These are phyloP conservation scores for Chimonanthus praecox DNA, from an alignment of 164 flowering plant genomes.

Conservation along the genomic window DNA sequence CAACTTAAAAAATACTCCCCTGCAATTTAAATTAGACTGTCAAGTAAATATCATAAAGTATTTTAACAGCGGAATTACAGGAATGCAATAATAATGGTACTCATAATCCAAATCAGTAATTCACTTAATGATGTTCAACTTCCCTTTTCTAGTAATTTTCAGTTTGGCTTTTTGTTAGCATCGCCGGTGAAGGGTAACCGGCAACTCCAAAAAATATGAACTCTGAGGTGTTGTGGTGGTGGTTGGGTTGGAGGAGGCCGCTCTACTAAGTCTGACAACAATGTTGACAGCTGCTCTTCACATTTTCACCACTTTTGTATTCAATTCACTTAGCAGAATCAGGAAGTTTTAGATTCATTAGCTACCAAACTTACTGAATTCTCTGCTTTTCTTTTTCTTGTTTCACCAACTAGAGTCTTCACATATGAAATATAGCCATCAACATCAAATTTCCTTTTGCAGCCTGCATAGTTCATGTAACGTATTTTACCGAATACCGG, in stretches of 20 bases:
- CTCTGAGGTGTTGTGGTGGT: no score
- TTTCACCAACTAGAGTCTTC: slow-evolving; percentile 49
- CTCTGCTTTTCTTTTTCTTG: slow-evolving; percentile 49
- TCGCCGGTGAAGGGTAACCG: background rate
- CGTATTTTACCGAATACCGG: slow-evolving; percentile 86
- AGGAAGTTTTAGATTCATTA: background rate
- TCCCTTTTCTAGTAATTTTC: no score
- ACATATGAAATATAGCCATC: slow-evolving; percentile 80
- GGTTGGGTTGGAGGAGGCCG: background rate
- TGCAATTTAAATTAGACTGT: no score
- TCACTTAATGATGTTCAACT: no score
- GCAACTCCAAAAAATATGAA: background rate
- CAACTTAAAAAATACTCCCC: no score
- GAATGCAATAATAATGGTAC: no score
- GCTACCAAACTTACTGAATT: background rate
- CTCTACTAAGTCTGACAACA: background rate
- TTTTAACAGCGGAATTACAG: no score
- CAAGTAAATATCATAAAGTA: no score
- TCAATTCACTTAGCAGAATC: background rate
- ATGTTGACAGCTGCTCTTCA: background rate
- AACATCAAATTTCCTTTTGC: slow-evolving; percentile 91
- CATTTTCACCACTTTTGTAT: background rate
- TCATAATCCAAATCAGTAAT: no score
- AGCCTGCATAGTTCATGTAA: slow-evolving; percentile 92
- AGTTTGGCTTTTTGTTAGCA: background rate